Conservation (phyloP, 2,329 filamentous ascomycete species). For the Alternaria alternata region DNA sequence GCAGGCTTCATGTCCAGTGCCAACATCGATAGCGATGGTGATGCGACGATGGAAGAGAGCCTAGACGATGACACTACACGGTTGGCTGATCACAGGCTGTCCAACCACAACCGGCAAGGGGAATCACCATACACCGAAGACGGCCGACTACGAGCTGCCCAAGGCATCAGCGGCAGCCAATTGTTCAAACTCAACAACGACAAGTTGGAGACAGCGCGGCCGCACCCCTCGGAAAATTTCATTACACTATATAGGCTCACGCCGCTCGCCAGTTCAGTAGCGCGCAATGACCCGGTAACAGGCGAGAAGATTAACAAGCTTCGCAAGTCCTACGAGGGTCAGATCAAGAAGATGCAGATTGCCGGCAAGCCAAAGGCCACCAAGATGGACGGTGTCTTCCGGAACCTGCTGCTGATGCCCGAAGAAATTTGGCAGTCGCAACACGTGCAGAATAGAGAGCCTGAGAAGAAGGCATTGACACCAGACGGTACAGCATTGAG, state of each 20-base stretch:
- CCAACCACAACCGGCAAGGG: slow-evolving; percentile 58
- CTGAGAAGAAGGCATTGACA: slow-evolving; percentile 41
- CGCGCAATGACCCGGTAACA: slow-evolving; percentile 66
- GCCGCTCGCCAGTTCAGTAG: slow-evolving; percentile 65
- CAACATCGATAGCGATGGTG: slow-evolving; percentile 52
- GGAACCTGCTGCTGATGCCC: slow-evolving; percentile 48
- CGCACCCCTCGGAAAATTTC: slow-evolving; percentile 66
- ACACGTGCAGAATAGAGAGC: slow-evolving; percentile 52
- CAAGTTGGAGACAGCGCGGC: slow-evolving; percentile 57
- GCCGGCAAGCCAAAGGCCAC: slow-evolving; percentile 59
- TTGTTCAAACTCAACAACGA: slow-evolving; percentile 50
- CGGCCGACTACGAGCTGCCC: slow-evolving; percentile 38
- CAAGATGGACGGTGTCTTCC: slow-evolving; percentile 50
- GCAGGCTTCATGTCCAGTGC: slow-evolving; percentile 42
- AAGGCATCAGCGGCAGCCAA: slow-evolving; percentile 40
- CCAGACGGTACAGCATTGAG: slow-evolving; percentile 37
- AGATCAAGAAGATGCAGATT: slow-evolving; percentile 59
- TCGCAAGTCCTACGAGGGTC: slow-evolving; percentile 64
- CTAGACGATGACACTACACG: slow-evolving; percentile 37
- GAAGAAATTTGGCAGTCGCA: slow-evolving; percentile 53
- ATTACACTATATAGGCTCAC: slow-evolving; percentile 66
- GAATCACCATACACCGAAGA: slow-evolving; percentile 35
- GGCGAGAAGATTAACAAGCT: slow-evolving; percentile 72
- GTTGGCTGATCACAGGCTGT: slow-evolving; percentile 51
- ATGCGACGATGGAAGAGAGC: slow-evolving; percentile 53